These are phyloP conservation scores for Phytopythium aichiense DNA, from an alignment of 352 stramenopile species.

Conservation along the genomic window DNA sequence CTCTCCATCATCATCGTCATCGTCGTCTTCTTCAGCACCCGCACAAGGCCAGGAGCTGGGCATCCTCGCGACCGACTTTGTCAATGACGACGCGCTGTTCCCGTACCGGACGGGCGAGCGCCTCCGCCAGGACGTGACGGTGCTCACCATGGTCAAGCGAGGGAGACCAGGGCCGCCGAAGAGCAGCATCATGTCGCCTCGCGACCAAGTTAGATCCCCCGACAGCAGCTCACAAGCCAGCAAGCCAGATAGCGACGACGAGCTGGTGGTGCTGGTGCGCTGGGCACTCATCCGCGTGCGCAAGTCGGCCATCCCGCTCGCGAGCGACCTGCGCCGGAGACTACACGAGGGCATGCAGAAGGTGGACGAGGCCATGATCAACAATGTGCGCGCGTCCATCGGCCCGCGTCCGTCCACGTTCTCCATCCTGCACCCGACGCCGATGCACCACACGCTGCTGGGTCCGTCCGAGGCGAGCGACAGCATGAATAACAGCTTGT, in stretches of 20 bases:
- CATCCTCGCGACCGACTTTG: constrained; percentile 32
- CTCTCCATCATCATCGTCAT: neutral
- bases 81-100: constrained; percentile 40
- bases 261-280: constrained; percentile 21
- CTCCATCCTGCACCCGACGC: constrained; percentile 5
- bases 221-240: neutral
- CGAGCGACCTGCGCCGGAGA: constrained; percentile 17
- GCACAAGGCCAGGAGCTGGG: constrained; percentile 23
- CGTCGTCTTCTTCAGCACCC: neutral
- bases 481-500: neutral
- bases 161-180: neutral
- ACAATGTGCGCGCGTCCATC: constrained; percentile 17
- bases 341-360: constrained; percentile 27
- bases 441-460: neutral
- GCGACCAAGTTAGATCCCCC: neutral
- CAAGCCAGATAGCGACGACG: constrained; percentile 4
- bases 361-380: constrained; percentile 29
- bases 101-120: constrained; percentile 21
- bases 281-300: constrained; percentile 30
- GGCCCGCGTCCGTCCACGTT: constrained; percentile 3
- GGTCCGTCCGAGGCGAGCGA: too few relatives aligned
- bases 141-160: constrained; percentile 18
- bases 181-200: neutral
- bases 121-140: constrained; percentile 34
- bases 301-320: constrained; percentile 16